phyloP scores from a whole-genome alignment of 2,329 filamentous ascomycete species.

The Colletotrichum lupini region DNA sequence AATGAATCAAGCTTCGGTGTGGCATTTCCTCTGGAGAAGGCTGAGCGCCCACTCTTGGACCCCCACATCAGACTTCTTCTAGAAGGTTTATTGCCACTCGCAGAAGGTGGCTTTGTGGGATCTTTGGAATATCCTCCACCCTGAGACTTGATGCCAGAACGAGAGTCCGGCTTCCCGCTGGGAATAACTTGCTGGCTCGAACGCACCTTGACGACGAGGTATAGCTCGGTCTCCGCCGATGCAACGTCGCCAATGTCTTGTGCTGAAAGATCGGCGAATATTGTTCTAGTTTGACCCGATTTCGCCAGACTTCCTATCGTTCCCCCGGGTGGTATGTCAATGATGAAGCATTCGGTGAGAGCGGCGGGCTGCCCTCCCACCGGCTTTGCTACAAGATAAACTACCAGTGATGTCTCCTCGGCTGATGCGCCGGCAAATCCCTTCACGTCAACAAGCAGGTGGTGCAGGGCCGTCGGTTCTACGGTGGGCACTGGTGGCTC shows the following conservation, averaged over 20 bases:
- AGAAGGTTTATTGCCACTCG: conserved; percentile 57
- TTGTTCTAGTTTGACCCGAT: conserved; percentile 78
- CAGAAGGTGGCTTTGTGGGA: conserved; percentile 52
- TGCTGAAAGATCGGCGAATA: conserved; percentile 88
- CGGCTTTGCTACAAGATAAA: conserved; percentile 81
- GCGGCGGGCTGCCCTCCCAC: conserved; percentile 71
- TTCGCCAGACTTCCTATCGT: conserved; percentile 73
- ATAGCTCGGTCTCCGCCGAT: conserved; percentile 78
- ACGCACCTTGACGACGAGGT: conserved; percentile 84
- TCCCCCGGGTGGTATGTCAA: conserved; percentile 81
- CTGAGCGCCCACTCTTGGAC: conserved; percentile 61
- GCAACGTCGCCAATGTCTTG: conserved; percentile 75
- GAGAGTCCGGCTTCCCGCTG: conserved; percentile 59
- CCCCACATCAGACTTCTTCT: conserved; percentile 73
- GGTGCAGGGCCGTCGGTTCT: conserved; percentile 80
- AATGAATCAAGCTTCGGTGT: conserved; percentile 65
- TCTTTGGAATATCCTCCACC: conserved; percentile 51
- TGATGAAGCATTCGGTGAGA: conserved; percentile 84
- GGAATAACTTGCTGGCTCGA: conserved; percentile 63
- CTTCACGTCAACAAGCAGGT: conserved; percentile 86
- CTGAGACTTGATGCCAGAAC: conserved; percentile 60
- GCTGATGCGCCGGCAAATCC: conserved; percentile 81
- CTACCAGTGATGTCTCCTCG: conserved; percentile 79
- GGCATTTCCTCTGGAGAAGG: conserved; percentile 62
- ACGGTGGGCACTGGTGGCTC: conserved; percentile 76